These are phyloP conservation scores for Boletellus deceptivus DNA, from an alignment of 1,284 basidiomycete genomes.

Conservation along the genomic window DNA sequence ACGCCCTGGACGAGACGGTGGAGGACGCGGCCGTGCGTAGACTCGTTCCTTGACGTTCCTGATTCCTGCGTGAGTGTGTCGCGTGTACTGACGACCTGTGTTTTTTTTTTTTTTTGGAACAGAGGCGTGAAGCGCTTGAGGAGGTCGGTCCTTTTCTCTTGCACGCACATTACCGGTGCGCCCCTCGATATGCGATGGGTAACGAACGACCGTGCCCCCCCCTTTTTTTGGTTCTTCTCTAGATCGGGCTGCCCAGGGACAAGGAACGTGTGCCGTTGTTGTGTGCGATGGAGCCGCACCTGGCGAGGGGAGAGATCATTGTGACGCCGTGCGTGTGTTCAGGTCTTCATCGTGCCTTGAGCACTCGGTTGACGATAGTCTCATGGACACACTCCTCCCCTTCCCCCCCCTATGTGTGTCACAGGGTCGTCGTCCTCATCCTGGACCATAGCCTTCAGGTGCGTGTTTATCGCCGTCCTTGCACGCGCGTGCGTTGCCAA, in stretches of 20 bases:
- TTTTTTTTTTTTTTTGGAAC: neutral
- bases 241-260: constrained; percentile 82
- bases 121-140: constrained; percentile 72
- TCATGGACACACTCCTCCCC: no score
- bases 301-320: constrained; percentile 67
- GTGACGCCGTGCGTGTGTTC: constrained; percentile 70
- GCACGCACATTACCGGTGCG: neutral
- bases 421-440: constrained; percentile 78
- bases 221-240: no score
- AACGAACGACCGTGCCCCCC: neutral
- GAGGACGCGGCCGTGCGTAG: constrained; percentile 75
- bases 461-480: constrained; percentile 17
- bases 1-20: constrained; percentile 59
- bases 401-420: no score
- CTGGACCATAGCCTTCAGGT: constrained; percentile 69
- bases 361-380: no score
- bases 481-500: no score
- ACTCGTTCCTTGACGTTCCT: neutral
- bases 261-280: constrained; percentile 65
- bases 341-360: no score
- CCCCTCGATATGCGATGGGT: neutral
- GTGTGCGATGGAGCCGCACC: constrained; percentile 73
- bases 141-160: constrained; percentile 43
- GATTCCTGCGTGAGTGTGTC: no score
- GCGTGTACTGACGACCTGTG: neutral